A percentile compares a stretch with the other conserved stretches of the same genome.
Conservation (phyloP, 164 flowering plant genomes). For the Tetracentron sinense region DNA sequence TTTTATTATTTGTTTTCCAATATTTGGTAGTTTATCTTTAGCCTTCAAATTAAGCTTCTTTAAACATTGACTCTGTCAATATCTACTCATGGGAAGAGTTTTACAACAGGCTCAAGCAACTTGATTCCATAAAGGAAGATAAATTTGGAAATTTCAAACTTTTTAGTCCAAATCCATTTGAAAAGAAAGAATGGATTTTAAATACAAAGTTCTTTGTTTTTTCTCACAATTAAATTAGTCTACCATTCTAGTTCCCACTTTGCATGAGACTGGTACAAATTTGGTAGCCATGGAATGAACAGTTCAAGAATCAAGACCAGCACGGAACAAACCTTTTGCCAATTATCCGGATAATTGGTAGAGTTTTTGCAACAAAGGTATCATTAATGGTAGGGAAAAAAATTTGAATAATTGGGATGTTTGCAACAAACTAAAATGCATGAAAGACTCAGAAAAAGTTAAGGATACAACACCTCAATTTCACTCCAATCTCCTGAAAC, state of each 20-base stretch:
- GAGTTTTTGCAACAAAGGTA: not conserved
- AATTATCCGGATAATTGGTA: not conserved
- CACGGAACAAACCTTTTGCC: not conserved
- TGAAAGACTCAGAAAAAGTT: not conserved
- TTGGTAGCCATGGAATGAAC: not conserved
- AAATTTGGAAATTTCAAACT: not conserved
- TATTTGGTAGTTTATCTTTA: no score
- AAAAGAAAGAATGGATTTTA: not conserved
- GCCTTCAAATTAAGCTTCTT: not conserved
- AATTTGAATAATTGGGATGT: not conserved
- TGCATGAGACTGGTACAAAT: not conserved
- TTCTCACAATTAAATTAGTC: not conserved
- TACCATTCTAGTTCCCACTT: no score
- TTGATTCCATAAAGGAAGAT: not conserved
- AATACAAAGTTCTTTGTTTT: not conserved
- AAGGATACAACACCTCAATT: slow-evolving; percentile 49
- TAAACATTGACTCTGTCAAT: not conserved
- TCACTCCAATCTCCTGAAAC: slow-evolving; percentile 63
- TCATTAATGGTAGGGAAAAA: not conserved
- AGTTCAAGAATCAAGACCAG: no score
- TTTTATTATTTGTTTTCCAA: no score
- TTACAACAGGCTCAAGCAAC: not conserved
- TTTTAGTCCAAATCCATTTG: not conserved
- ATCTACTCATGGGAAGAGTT: no score
- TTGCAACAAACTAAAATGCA: not conserved